A percentile compares a stretch with the other conserved stretches of the same genome.
Conservation (phyloP, 441 rosid genomes). For the Gossypium trilobum region DNA sequence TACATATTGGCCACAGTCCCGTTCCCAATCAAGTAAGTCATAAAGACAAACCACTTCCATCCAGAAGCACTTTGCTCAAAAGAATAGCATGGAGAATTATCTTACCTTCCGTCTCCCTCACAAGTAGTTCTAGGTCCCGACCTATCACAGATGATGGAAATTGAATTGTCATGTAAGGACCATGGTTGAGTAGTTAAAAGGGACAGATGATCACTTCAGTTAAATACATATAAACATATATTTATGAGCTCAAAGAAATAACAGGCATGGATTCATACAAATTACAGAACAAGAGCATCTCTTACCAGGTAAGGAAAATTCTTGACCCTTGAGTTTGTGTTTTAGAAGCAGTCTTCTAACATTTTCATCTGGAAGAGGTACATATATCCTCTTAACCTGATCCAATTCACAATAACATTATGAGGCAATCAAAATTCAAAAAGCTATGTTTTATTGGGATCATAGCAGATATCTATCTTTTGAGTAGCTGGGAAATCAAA, state of each 20-base stretch:
- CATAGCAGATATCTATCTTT: neutral
- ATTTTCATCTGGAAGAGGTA: constrained; percentile 71
- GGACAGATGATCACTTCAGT: neutral
- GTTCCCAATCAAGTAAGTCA: neutral
- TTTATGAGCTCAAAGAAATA: neutral
- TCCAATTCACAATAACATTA: constrained; percentile 14
- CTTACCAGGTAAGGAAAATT: constrained; percentile 66
- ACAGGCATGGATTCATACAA: neutral
- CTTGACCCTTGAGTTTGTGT: constrained; percentile 63
- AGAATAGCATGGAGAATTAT: constrained; percentile 1
- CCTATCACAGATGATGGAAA: constrained; percentile 29
- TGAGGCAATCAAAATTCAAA: neutral
- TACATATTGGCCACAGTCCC: neutral
- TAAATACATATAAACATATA: neutral
- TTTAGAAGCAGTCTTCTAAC: constrained; percentile 64
- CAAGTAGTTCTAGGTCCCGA: constrained; percentile 64
- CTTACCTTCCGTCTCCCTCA: constrained; percentile 73
- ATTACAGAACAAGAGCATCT: neutral
- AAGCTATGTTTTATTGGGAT: neutral
- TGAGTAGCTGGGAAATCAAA: neutral
- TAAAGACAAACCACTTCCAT: neutral
- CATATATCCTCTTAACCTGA: constrained; percentile 86
- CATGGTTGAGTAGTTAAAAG: neutral
- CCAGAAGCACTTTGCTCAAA: neutral
- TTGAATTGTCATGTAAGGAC: constrained; percentile 11